phyloP scores from a whole-genome alignment of 2,329 filamentous ascomycete species.

The Penicillium sp. region DNA sequence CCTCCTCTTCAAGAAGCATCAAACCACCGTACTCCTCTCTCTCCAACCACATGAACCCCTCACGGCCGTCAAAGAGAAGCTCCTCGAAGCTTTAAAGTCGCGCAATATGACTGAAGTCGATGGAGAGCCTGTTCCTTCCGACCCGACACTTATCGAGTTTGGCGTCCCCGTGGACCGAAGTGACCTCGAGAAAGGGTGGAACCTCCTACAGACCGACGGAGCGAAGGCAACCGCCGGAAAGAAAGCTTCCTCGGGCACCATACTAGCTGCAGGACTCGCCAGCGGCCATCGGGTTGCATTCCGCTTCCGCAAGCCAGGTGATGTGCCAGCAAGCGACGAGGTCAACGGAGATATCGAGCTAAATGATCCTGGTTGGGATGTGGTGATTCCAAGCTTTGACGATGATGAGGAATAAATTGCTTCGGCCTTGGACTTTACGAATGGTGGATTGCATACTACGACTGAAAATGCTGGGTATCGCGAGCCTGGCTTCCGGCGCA shows the following conservation, averaged over 20 bases:
- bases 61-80: constrained; percentile 61
- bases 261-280: constrained; percentile 38
- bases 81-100: constrained; percentile 62
- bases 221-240: constrained; percentile 28
- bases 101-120: constrained; percentile 50
- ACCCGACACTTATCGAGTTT: constrained; percentile 53
- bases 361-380: constrained; percentile 47
- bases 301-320: constrained; percentile 38
- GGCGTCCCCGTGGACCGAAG: constrained; percentile 55
- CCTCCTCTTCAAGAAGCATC: constrained; percentile 74
- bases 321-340: constrained; percentile 27
- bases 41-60: constrained; percentile 65
- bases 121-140: constrained; percentile 45
- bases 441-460: constrained; percentile 3
- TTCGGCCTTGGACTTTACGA: not conserved
- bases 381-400: constrained; percentile 43
- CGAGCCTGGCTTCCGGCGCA: constrained; percentile 5
- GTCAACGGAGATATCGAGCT: constrained; percentile 35
- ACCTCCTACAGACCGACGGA: constrained; percentile 45
- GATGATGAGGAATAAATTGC: constrained; percentile 40
- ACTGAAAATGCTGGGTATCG: not conserved
- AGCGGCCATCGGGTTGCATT: constrained; percentile 44
- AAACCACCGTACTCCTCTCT: constrained; percentile 73
- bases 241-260: constrained; percentile 25
- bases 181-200: constrained; percentile 59